Base-by-base conservation (phyloP, 108 stramenopile genomes). In the Parietichytrium sp. region DNA sequence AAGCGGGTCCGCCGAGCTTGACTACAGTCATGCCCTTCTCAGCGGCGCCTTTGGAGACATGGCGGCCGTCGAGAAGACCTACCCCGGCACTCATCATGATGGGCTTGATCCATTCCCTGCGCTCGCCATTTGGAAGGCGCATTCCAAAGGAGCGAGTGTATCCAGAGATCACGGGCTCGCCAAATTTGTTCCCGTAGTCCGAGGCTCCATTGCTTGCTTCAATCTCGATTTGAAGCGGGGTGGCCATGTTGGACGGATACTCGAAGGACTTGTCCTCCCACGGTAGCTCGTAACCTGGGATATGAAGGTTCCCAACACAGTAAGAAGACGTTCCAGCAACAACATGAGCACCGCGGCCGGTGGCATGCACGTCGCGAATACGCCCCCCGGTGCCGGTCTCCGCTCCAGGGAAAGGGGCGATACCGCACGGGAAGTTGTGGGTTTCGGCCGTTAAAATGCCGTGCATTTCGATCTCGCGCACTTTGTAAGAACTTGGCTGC, bases 171-270 rank as follows among this genome's bases (percentile, higher is more conserved):
- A 99, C 96, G 48, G 98, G 98, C 85, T 99, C 98, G 23, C 98
- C 98, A 79, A 93, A 99, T 85, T 99, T 99, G 90, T 99, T 99
- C n/a, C 98, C 98, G 85, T 99, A 99, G 87, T 99, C 98, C 25
- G 93, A 94, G 47, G 98, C 97, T 51, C 98, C 98, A 85, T 99
- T 93, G 85, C 92, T 93, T 2, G 97, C 98, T 54, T 95, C 89
- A 50, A 97, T 89, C 83, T 93, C 92, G 85, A 99, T 99, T 47
- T 94, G 89, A 29, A 96, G 83, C 2, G 98, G 98, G 36, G 87
- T 78, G 18, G 97, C 97, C 79, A 96, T 85, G 84, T 95, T 94
- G 42, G 83, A 79, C 0, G 96, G 95, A 79, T 98, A 98, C 33
- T 48, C 29, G 13, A 55, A 80, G 49, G 7, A 16, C 3, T 90